Conservation (phyloP, 83 land plant species). For the Picea abies region DNA sequence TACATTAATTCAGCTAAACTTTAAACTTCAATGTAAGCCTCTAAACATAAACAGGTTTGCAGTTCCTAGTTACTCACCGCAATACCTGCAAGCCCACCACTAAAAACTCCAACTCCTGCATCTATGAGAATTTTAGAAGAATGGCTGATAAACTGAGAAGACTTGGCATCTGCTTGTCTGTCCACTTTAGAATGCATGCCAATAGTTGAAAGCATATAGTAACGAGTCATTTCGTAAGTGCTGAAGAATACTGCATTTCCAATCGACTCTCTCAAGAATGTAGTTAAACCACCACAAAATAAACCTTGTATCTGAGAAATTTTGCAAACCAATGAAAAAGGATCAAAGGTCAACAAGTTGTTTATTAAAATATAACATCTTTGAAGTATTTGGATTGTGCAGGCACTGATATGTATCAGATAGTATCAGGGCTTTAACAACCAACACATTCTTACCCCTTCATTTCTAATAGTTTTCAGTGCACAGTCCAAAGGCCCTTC, state of each 20-base stretch:
- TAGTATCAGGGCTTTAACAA: neutral
- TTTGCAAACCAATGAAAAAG: neutral
- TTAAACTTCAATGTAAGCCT: neutral
- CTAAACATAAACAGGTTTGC: neutral
- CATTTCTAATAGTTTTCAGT: constrained; percentile 58
- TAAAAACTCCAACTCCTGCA: constrained; percentile 73
- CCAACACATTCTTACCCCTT: constrained; percentile 65
- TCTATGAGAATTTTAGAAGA: constrained; percentile 34
- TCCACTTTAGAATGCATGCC: constrained; percentile 1
- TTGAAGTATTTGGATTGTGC: neutral
- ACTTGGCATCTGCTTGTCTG: constrained; percentile 20
- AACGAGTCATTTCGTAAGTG: constrained; percentile 79
- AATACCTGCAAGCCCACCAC: constrained; percentile 93
- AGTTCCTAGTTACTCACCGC: constrained; percentile 59
- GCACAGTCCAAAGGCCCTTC: constrained; percentile 89
- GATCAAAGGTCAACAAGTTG: neutral
- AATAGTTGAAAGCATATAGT: constrained; percentile 48
- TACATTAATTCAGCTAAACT: neutral
- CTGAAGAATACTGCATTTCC: constrained; percentile 89
- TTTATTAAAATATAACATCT: neutral
- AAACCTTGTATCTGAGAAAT: constrained; percentile 69
- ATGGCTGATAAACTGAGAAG: constrained; percentile 20
- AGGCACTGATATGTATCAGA: neutral
- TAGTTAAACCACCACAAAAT: constrained; percentile 80
- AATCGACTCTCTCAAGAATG: constrained; percentile 77